A percentile compares a stretch with the other conserved stretches of the same genome.
phyloP scores from a whole-genome alignment of 2,329 filamentous ascomycete species.

The Tetracladium maxilliforme region DNA sequence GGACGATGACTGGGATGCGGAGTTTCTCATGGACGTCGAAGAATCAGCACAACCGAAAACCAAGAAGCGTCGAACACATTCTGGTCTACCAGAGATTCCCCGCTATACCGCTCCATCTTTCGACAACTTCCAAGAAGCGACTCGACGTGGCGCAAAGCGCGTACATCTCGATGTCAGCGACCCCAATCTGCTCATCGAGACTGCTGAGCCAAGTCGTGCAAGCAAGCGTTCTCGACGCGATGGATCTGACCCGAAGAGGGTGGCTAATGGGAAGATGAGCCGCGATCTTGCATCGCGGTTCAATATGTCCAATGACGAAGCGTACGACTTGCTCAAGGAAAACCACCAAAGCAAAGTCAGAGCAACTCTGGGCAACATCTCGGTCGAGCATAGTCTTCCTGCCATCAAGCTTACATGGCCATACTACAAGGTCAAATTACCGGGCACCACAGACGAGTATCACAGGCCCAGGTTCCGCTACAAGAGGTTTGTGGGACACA shows the following conservation, averaged over 20 bases:
- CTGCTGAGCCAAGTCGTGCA: conserved; percentile 48
- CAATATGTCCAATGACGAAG: conserved; percentile 92
- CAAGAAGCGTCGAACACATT: too few species aligned
- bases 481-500: conserved; percentile 48
- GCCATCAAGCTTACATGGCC: conserved; percentile 86
- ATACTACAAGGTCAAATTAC: conserved; percentile 83
- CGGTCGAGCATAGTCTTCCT: conserved; percentile 89
- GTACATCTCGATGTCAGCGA: conserved; percentile 81
- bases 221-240: conserved; percentile 34
- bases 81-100: conserved; percentile 41
- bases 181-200: conserved; percentile 71
- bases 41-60: conserved; percentile 66
- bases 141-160: conserved; percentile 58
- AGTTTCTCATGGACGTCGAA: conserved; percentile 38
- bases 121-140: conserved; percentile 65
- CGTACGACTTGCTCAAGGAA: conserved; percentile 90
- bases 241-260: conserved; percentile 42
- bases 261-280: conserved; percentile 53
- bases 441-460: conserved; percentile 60
- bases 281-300: conserved; percentile 69
- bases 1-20: conserved; percentile 47
- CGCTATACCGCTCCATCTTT: conserved; percentile 55
- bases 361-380: conserved; percentile 77
- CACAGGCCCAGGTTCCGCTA: conserved; percentile 71
- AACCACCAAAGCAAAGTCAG: conserved; percentile 95